Percentiles rank a stretch among this genome's conserved stretches.
Evolutionary conservation across 345 rosid genomes (phyloP).

Genomic region (Mercurialis annua): DNA sequence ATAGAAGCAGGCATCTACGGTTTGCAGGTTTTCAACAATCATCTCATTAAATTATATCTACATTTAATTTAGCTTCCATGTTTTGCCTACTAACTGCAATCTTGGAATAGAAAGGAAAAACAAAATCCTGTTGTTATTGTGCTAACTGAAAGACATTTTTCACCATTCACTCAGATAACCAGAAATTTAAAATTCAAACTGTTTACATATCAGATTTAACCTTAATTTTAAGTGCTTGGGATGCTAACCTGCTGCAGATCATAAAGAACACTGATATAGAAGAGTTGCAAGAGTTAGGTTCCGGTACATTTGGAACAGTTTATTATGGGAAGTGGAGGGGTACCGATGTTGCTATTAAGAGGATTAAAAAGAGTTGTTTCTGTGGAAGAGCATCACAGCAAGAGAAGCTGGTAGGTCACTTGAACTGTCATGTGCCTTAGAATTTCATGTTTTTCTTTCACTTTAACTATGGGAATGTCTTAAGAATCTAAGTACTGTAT

Average conservation of each 20-base stretch:
- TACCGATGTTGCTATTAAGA: conserved; percentile 90
- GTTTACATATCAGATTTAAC: background rate
- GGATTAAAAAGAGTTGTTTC: conserved; percentile 84
- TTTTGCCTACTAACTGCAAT: background rate
- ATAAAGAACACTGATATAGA: conserved; percentile 74
- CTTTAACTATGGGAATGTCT: background rate
- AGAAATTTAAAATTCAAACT: background rate
- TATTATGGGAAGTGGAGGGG: conserved; percentile 95
- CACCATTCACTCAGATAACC: background rate
- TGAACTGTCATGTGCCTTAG: conserved; percentile 7
- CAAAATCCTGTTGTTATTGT: background rate
- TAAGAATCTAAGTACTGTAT: background rate
- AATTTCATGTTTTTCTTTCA: background rate
- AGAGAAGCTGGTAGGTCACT: conserved; percentile 62
- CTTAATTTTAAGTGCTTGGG: background rate
- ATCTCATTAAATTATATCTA: conserved; percentile 3
- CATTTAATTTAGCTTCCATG: background rate
- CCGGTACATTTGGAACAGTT: conserved; percentile 92
- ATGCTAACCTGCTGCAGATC: conserved; percentile 38
- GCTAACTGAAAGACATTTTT: background rate
- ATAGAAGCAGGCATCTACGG: conserved; percentile 72
- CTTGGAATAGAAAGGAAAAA: background rate
- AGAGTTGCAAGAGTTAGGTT: conserved; percentile 80
- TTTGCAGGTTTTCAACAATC: conserved; percentile 51
- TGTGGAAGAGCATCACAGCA: conserved; percentile 73